Percentiles rank a stretch among this genome's conserved stretches.
Evolutionary conservation across 108 stramenopile genomes (phyloP).

Genomic region (Nannochloropsis gaditana): DNA sequence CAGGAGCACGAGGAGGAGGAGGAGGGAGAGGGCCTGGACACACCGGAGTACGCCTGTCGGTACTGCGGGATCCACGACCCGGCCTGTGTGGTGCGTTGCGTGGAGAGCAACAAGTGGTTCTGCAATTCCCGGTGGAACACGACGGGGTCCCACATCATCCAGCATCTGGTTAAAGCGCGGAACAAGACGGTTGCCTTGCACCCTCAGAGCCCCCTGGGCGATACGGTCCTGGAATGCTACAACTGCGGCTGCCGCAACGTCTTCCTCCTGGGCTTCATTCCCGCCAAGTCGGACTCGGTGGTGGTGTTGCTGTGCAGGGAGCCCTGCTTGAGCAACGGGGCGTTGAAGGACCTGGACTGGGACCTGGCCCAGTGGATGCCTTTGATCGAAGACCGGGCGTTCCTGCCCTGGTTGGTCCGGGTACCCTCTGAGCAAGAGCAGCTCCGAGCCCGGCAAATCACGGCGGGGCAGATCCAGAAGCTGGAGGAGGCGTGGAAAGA

Average conservation of each 20-base stretch:
- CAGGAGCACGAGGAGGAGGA: not conserved
- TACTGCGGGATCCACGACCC: constrained; percentile 96
- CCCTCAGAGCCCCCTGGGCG: constrained; percentile 73
- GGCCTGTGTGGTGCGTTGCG: constrained; percentile 82
- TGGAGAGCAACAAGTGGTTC: constrained; percentile 92
- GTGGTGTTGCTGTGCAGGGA: constrained; percentile 91
- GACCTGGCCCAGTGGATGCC: constrained; percentile 91
- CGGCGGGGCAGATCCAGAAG: constrained; percentile 77
- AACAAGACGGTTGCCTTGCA: constrained; percentile 49
- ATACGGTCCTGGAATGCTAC: constrained; percentile 93
- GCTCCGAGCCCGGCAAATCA: constrained; percentile 63
- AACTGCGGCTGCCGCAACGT: constrained; percentile 90
- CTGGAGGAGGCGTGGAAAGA: constrained; percentile 92
- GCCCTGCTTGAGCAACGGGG: constrained; percentile 23
- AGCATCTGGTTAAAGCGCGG: constrained; percentile 72
- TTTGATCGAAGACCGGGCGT: constrained; percentile 82
- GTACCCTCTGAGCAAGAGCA: constrained; percentile 56
- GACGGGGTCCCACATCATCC: constrained; percentile 80
- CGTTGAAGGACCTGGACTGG: constrained; percentile 91
- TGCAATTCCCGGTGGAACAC: constrained; percentile 82
- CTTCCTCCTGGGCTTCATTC: constrained; percentile 95
- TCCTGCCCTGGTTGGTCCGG: constrained; percentile 85
- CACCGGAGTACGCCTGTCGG: constrained; percentile 77
- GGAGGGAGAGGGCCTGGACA: constrained; percentile 27
- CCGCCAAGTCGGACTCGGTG: constrained; percentile 68